Evolutionary conservation across 2,329 filamentous ascomycete species (phyloP), one percentile per base, ranked within the genome.

Genomic region (Tolypocladium album): DNA sequence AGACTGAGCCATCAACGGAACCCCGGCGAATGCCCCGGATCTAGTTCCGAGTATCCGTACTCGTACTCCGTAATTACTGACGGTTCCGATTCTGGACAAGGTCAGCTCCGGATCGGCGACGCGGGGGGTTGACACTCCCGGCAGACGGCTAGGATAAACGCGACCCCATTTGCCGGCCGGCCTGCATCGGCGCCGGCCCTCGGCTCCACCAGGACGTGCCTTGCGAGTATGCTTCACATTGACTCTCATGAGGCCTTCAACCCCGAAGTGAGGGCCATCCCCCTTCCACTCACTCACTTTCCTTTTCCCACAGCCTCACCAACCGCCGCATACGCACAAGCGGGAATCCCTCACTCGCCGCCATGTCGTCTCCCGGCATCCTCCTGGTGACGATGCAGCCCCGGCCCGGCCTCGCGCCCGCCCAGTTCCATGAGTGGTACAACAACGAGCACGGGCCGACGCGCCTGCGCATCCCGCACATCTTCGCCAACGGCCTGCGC

Each of bases 381-480:
- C 85, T 96, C 69, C 91, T 88, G 72, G 91, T 96, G 66, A 92
- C 89, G 20, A 95, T 95, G 88, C 86, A 92, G 74, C 90, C 90
- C 67, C 81, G 83, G 71, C 78, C 83, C 60, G 81, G 81, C 65
- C 80, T 91, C 67, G 78, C 86, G 59, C 74, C 81, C 56, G 79
- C 83, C 63, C 85, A 89, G 68, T 95, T 96, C 75, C 88, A 95
- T 74, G 90, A 95, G 71, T 93, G 90, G 89, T 96, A 96, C 78
- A 92, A 95, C 77, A 94, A 92, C 73, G 91, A 96, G 76, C 91
- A 96, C 75, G 91, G 91, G 59, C 91, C 91, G 22, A 84, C 86
- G 20, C 88, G 91, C 56, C 82, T 95, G 8, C 87, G 90, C 56
- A 76, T 95, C 17, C 84, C 89, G 4, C 86, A 88, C 67, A 86